Evolutionary conservation across 148 eudicot species (phyloP).

Genomic region (Rhododendron williamsianum): DNA sequence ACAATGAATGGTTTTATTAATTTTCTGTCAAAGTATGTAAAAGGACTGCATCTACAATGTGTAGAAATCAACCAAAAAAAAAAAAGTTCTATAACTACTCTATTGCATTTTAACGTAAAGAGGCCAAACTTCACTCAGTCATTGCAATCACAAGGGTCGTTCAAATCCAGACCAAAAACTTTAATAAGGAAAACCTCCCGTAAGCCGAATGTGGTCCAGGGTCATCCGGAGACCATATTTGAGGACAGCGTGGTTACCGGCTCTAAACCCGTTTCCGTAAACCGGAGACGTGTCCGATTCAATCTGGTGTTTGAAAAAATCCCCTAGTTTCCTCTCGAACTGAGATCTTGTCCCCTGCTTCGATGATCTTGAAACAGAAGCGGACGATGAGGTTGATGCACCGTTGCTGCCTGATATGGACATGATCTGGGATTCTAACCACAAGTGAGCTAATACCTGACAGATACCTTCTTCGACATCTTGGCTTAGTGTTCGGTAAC

Average conservation of each 20-base stretch:
- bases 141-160: not conserved
- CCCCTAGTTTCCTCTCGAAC: slow-evolving; percentile 62
- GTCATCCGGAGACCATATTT: slow-evolving; percentile 61
- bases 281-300: slow-evolving; percentile 67
- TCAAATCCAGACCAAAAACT: not conserved
- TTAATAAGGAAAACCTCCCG: slow-evolving; percentile 62
- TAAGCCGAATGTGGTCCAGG: slow-evolving; percentile 54
- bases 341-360: slow-evolving; percentile 45
- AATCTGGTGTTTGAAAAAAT: slow-evolving; percentile 75
- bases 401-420: slow-evolving; percentile 27
- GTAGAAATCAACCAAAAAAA: not conserved
- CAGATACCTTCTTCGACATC: slow-evolving; percentile 91
- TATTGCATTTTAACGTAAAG: not conserved
- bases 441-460: slow-evolving; percentile 70
- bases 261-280: slow-evolving; percentile 75
- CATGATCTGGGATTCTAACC: slow-evolving; percentile 55
- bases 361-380: slow-evolving; percentile 26
- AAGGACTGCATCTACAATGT: slow-evolving; percentile 12
- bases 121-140: slow-evolving; percentile 4
- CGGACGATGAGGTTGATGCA: slow-evolving; percentile 37
- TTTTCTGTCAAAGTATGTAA: not conserved
- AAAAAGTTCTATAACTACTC: not conserved
- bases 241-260: slow-evolving; percentile 58
- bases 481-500: slow-evolving; percentile 61
- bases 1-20: slow-evolving; percentile 8